Evolutionary conservation across 139 green algal species (phyloP).

Genomic region (Diplosphaera chodatii): DNA sequence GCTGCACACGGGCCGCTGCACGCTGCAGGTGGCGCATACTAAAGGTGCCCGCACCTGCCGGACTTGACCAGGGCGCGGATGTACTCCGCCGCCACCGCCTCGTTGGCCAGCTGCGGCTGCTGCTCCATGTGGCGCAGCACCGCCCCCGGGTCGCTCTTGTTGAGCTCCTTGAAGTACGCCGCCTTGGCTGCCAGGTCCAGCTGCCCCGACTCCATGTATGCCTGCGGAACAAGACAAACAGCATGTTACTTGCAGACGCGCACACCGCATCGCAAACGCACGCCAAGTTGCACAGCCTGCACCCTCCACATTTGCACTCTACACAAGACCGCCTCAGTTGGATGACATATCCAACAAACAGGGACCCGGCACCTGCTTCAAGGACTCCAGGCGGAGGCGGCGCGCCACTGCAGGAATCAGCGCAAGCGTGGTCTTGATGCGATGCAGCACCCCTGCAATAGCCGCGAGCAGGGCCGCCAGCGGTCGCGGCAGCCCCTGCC

Average conservation of each 20-base stretch:
- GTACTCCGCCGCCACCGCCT: conserved; percentile 77
- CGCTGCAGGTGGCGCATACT: no score
- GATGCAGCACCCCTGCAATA: background rate
- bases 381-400: conserved; percentile 21
- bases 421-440: background rate
- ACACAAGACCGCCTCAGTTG: no score
- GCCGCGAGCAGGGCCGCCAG: background rate
- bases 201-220: background rate
- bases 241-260: no score
- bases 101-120: conserved; percentile 33
- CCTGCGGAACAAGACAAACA: no score
- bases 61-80: conserved; percentile 72
- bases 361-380: background rate
- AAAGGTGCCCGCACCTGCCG: conserved; percentile 53
- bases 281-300: no score
- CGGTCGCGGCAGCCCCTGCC: background rate
- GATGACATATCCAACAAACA: no score
- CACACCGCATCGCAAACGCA: no score
- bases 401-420: background rate
- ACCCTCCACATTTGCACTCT: no score
- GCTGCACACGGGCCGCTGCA: no score
- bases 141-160: conserved; percentile 18
- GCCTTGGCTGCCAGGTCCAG: background rate
- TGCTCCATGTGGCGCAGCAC: conserved; percentile 33
- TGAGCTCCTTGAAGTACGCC: conserved; percentile 40